Evolutionary conservation across 495 filamentous ascomycete genomes (phyloP), one percentile per base, ranked within the genome.

Genomic region (Annulohypoxylon maeteangense): DNA sequence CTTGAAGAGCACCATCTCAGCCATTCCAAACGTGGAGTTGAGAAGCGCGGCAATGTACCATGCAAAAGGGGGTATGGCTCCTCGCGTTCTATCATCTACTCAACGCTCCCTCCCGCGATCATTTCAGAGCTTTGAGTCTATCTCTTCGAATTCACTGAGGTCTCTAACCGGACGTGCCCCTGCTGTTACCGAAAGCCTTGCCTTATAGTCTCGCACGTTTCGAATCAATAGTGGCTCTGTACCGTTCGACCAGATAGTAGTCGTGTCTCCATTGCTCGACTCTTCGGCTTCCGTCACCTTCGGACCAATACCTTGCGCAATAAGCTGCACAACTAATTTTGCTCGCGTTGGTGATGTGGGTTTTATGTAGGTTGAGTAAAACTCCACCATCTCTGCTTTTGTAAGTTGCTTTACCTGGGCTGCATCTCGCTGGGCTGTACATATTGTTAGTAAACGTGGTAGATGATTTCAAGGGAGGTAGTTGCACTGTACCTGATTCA

Each of bases 261-360:
- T 66, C 8, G 76, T 77, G 25, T 77, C 76, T 36, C 77, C 71
- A 40, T 80, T 74, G 34, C 60, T 86, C 38, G 80, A 76, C 51
- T 84, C 78, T 62, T 79, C 79, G 29, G 79, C 79, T 4, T 75
- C 76, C 58, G 76, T 77, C 47, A 62, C 71, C 29, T 78, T 83
- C 34, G 79, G 69, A 48, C 80, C 78, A 38, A 84, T 83, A 42
- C 85, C 81, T 74, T 93, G 91, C 0, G 95, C 96, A 40, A 90
- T 86, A 69, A 98, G 83, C 69, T 98, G 92, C 36, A 98, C 86
- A 2, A 92, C 87, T 7, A 94, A 78, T 79, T 98, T 98, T 18
- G 93, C 90, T 25, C 95, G 89, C 0, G 79, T 82, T 2, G 87
- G 80, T 11, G 95, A 97, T 0, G 79, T 79, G 0, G 95, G 95